Evolutionary conservation across 129 eudicot species (phyloP), one percentile per base, ranked within the genome.

Genomic region (Logfia minima): DNA sequence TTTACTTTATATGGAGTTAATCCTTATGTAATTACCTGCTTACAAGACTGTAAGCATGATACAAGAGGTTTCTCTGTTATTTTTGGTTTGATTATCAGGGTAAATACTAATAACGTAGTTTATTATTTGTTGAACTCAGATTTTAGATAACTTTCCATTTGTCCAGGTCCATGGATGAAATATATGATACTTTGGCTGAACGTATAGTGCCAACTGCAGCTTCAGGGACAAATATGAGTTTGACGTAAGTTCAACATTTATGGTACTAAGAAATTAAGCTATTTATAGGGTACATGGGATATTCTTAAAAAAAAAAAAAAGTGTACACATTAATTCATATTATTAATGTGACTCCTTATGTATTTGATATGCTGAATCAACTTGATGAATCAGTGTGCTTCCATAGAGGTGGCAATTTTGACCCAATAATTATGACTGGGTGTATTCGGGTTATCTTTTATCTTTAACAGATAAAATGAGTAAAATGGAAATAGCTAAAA

Each of bases 161-260:
- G 41, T 71, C 21, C 77, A 93, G 98, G 87, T 76, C 81, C 80
- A 91, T 95, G 96, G 90, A 89, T 68, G 96, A 91, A 69, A 80
- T 91, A 68, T 95, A 91, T 71, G 88, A 95, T 83, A 69, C 84
- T 71, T 84, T 95, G 90, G 99, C 99, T 35, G 87, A 80, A 79
- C 99, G 96, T 76, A 83, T 94, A 74, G 88, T 89, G 70, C 92
- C 97, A 23, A 81, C 87, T 81, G 96, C 96, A 56, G 97, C 97
- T 64, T 90, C 83, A 37, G 90, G 87, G 74, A 86, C 96, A 59
- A 81, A 82, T 81, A 66, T 85, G 66, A 83, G 85, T 83, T 79
- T 66, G 70, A 94, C 84, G 99, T 94, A 88, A 89, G 97, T 78
- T 73, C 32, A 60, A n/a, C 35, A 13, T 39, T 62, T 37, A 32